Evolutionary conservation across 371 early-diverging fungal genomes (phyloP), one percentile per base, ranked within the genome.

Genomic region (Rhizopus sp.): DNA sequence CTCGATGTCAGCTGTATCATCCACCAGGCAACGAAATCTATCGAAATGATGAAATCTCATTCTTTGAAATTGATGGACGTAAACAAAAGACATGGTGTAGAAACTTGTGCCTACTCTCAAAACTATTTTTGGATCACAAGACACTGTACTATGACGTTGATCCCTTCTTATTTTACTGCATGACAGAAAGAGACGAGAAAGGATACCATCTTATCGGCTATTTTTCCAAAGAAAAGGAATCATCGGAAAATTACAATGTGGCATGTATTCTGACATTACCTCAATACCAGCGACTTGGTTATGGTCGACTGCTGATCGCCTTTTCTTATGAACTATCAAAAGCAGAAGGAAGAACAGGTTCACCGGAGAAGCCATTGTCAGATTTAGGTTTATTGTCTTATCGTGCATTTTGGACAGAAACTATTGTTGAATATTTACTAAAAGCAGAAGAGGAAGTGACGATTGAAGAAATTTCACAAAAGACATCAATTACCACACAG

Each of bases 241-340:
- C 95, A 6, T 76, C 91, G 7, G 93, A 94, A 60, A 90, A 94
- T 55, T 99, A 98, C 79, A 99, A 99, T 70, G 83, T 99, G n/a
- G 97, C 99, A 1, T 99, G 99, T 81, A 98, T 99, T 60, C 69
- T 99, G 51, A 98, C 98, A n/a, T 78, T 99, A 39, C 99, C 99
- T 3, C 94, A 93, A 62, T 90, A 97, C 69, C 99, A 99, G 77
- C 85, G 99, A 31, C 93, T 88, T 81, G 99, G 99, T 15, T 99
- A 92, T 68, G 99, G 99, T 15, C 89, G 94, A 46, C 67, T 98
- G 44, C 73, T 99, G 50, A 99, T 99, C 48, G 91, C 92, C 48
- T 99, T 99, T 64, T 89, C 90, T 13, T 99, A 99, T 68, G 91
- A 97, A 73, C 83, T 99, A 39, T 94, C 97, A 42, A 95, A 94